phyloP scores from a whole-genome alignment of 345 rosid genomes.

The Trapa bicornis region DNA sequence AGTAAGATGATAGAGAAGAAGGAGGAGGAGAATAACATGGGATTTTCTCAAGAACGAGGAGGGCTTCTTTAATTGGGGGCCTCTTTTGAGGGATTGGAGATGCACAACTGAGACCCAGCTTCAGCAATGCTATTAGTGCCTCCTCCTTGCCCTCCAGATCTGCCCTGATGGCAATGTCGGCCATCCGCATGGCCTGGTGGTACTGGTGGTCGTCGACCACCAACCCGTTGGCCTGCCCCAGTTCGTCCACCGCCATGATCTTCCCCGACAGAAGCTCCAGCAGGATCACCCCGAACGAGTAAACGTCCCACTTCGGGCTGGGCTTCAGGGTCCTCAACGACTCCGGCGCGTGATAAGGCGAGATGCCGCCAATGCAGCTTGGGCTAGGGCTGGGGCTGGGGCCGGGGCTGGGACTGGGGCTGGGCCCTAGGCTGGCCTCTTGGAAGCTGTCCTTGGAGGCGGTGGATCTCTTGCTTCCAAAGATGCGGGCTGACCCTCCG shows the following conservation, averaged over 20 bases:
- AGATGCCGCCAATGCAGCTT: constrained; percentile 44
- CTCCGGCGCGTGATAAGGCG: constrained; percentile 73
- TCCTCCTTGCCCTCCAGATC: constrained; percentile 86
- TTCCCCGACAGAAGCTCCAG: constrained; percentile 79
- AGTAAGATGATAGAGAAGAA: constrained; percentile 21
- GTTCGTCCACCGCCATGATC: constrained; percentile 54
- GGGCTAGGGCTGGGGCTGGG: constrained; percentile 67
- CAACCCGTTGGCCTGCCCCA: constrained; percentile 81
- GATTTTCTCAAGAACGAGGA: constrained; percentile 63
- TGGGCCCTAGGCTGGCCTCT: constrained; percentile 53
- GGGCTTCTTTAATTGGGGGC: constrained; percentile 68
- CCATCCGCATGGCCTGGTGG: constrained; percentile 49
- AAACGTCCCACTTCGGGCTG: constrained; percentile 83
- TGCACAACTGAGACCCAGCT: constrained; percentile 69
- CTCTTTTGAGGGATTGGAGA: constrained; percentile 77
- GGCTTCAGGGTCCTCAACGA: constrained; percentile 76
- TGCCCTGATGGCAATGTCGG: constrained; percentile 51
- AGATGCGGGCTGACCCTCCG: constrained; percentile 51
- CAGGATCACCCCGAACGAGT: constrained; percentile 63
- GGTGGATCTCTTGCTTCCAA: constrained; percentile 72
- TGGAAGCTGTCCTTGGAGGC: constrained; percentile 41
- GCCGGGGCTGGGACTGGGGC: constrained; percentile 53
- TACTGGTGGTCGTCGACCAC: constrained; percentile 37
- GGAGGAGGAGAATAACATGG: constrained; percentile 18
- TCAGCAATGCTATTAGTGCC: constrained; percentile 65